These are phyloP conservation scores for Clitopilus hobsonii DNA, from an alignment of 768 basidiomycete genomes.

Conservation along the genomic window DNA sequence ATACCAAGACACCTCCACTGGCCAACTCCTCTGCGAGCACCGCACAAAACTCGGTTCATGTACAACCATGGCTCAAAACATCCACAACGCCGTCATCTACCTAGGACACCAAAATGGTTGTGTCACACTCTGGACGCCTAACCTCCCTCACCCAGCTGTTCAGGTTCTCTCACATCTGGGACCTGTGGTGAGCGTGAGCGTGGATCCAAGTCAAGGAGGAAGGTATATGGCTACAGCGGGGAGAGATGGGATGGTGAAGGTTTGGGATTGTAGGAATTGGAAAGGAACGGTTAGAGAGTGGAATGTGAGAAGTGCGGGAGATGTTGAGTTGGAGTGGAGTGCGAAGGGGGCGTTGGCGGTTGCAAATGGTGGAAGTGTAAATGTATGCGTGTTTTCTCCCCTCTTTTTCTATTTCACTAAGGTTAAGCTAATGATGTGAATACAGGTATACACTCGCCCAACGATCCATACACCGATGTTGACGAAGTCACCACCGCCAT, in stretches of 20 bases:
- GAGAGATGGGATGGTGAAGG: constrained; percentile 82
- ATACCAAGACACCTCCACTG: constrained; percentile 97
- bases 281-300: constrained; percentile 79
- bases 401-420: not conserved
- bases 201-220: constrained; percentile 84
- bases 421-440: constrained; percentile 3
- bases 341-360: constrained; percentile 79
- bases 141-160: constrained; percentile 86
- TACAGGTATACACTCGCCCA: constrained; percentile 69
- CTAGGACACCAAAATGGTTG: constrained; percentile 94
- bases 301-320: constrained; percentile 62
- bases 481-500: constrained; percentile 55
- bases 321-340: constrained; percentile 76
- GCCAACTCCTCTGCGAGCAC: constrained; percentile 79
- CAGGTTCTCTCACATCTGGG: constrained; percentile 89
- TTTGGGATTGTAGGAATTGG: constrained; percentile 98
- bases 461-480: constrained; percentile 55
- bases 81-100: constrained; percentile 90
- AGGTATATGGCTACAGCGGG: constrained; percentile 91
- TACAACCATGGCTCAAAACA: constrained; percentile 83
- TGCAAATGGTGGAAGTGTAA: constrained; percentile 78
- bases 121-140: constrained; percentile 97
- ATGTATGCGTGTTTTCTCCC: constrained; percentile 42
- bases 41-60: constrained; percentile 88
- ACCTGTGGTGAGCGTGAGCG: constrained; percentile 72